These are phyloP conservation scores for Scopulariopsis brevicaulis DNA, from an alignment of 2,329 filamentous ascomycete species.

Conservation along the genomic window DNA sequence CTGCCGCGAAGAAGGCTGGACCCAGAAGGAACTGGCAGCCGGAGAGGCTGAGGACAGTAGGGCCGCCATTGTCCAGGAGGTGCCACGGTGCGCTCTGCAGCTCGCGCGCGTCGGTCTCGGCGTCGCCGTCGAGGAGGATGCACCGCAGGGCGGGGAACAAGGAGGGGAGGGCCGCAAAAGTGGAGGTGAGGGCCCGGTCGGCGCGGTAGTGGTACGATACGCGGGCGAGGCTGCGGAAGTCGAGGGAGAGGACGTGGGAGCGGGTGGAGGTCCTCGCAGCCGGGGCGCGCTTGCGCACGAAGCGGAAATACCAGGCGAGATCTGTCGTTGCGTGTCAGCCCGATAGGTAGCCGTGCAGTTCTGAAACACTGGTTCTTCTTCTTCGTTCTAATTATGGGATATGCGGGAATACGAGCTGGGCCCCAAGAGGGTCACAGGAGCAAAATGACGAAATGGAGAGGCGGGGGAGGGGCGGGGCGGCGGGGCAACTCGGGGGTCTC, in stretches of 20 bases:
- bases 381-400: not conserved
- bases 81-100: slow-evolving; percentile 9
- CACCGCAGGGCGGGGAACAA: slow-evolving; percentile 32
- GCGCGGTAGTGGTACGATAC: slow-evolving; percentile 27
- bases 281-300: slow-evolving; percentile 24
- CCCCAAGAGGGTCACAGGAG: not conserved
- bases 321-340: slow-evolving; percentile 20
- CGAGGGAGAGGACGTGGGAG: slow-evolving; percentile 31
- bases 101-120: slow-evolving; percentile 26
- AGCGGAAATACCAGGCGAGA: slow-evolving; percentile 34
- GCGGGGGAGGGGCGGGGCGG: not conserved
- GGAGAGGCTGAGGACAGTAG: slow-evolving; percentile 33
- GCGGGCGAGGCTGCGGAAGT: slow-evolving; percentile 31
- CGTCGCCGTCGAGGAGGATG: slow-evolving; percentile 35
- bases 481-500: not conserved
- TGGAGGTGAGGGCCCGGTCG: slow-evolving; percentile 23
- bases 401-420: not conserved
- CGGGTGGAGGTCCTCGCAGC: slow-evolving; percentile 23
- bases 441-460: slow-evolving; percentile 1
- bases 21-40: slow-evolving; percentile 27
- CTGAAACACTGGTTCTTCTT: not conserved
- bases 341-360: not conserved
- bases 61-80: slow-evolving; percentile 3
- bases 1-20: slow-evolving; percentile 21
- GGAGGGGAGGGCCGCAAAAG: slow-evolving; percentile 23